These are phyloP conservation scores for Trichoderma virens DNA, from an alignment of 495 filamentous ascomycete genomes.

Conservation along the genomic window DNA sequence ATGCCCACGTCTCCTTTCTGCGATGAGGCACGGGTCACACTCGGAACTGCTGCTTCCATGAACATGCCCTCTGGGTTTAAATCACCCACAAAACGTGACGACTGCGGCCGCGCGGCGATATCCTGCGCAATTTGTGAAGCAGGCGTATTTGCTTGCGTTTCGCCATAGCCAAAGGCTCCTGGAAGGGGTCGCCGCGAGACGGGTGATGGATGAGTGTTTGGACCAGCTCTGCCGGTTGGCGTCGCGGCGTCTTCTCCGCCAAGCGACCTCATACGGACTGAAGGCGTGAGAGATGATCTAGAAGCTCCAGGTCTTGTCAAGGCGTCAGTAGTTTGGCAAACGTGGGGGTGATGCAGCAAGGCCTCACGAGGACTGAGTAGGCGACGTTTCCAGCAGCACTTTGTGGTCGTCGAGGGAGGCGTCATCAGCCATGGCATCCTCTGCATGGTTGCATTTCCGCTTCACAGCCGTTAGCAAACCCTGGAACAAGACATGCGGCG, in stretches of 20 bases:
- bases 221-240: background rate
- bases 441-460: constrained; percentile 24
- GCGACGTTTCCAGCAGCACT: constrained; percentile 15
- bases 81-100: constrained; percentile 42
- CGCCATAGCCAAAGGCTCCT: background rate
- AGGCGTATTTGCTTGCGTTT: background rate
- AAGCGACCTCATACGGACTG: constrained; percentile 12
- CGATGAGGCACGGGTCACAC: constrained; percentile 27
- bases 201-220: background rate
- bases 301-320: background rate
- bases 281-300: background rate
- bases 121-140: background rate
- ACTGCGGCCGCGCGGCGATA: background rate
- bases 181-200: background rate
- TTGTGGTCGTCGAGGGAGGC: background rate
- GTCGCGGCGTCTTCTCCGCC: background rate
- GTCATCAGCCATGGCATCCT: constrained; percentile 11
- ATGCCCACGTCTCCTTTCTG: constrained; percentile 30
- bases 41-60: constrained; percentile 34
- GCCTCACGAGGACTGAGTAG: constrained; percentile 16
- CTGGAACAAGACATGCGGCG: constrained; percentile 1
- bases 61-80: constrained; percentile 47
- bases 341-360: constrained; percentile 5
- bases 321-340: background rate
- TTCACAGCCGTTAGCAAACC: constrained; percentile 18